A percentile compares a stretch with the other conserved stretches of the same genome.
Evolutionary conservation across 139 green algal species (phyloP).

Genomic region (Diplosphaera chodatii): DNA sequence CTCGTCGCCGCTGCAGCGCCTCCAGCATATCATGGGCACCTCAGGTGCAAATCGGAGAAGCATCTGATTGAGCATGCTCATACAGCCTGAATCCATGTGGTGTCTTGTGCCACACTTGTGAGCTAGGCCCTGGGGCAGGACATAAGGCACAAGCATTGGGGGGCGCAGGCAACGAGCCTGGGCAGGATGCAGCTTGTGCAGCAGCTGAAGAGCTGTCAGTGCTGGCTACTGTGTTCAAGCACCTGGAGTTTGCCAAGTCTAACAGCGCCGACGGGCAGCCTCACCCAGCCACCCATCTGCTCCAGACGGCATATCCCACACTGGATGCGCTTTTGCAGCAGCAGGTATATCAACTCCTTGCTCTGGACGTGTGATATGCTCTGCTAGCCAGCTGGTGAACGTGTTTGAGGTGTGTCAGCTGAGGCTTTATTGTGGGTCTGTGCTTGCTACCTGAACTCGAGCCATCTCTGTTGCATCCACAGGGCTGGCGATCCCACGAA

Average conservation of each 20-base stretch:
- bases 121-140: too few relatives aligned
- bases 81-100: too few relatives aligned
- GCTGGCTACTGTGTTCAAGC: background rate
- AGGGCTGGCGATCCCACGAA: background rate
- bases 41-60: background rate
- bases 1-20: background rate
- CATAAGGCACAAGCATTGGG: too few relatives aligned
- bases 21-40: background rate
- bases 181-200: background rate
- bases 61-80: background rate
- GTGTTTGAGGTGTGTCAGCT: too few relatives aligned
- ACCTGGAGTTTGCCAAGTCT: background rate
- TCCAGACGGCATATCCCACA: slow-evolving; percentile 6
- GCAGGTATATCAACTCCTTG: background rate
- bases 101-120: too few relatives aligned
- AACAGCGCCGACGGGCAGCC: background rate
- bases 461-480: too few relatives aligned
- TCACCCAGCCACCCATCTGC: slow-evolving; percentile 3
- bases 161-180: background rate
- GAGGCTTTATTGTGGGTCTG: too few relatives aligned
- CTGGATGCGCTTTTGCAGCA: slow-evolving; percentile 1
- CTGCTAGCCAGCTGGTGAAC: too few relatives aligned
- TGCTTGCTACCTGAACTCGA: too few relatives aligned
- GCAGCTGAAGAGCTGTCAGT: background rate
- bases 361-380: too few relatives aligned